Evolutionary conservation across 192 early-diverging fungal genomes (phyloP).

Genomic region (Backusella macrospora): DNA sequence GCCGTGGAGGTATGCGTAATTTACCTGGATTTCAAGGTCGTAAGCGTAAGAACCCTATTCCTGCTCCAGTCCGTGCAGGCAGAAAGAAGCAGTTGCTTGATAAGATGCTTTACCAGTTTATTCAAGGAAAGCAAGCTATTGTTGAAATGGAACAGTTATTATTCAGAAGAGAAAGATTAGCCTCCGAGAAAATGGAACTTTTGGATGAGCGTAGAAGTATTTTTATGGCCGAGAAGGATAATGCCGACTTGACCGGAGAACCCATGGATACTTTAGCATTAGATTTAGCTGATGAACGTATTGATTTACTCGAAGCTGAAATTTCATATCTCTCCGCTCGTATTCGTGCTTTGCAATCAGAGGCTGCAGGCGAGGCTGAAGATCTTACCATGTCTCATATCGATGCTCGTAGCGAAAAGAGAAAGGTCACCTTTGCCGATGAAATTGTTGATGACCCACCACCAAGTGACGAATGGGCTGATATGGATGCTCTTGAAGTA

Average conservation of each 20-base stretch:
- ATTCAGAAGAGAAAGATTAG: slow-evolving; percentile 50
- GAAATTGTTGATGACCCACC: slow-evolving; percentile 33
- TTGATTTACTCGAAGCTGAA: slow-evolving; percentile 60
- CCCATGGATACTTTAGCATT: slow-evolving; percentile 35
- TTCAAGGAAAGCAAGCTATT: slow-evolving; percentile 55
- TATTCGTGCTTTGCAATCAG: slow-evolving; percentile 56
- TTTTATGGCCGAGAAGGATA: slow-evolving; percentile 49
- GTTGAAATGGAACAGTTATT: slow-evolving; percentile 54
- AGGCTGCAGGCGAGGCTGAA: slow-evolving; percentile 42
- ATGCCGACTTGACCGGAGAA: slow-evolving; percentile 26
- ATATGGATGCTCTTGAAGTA: slow-evolving; percentile 43
- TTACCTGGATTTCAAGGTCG: slow-evolving; percentile 16
- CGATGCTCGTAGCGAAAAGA: slow-evolving; percentile 21
- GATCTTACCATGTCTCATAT: neutral
- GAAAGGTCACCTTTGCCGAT: slow-evolving; percentile 43
- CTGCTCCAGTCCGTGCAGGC: slow-evolving; percentile 39
- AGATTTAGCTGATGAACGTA: slow-evolving; percentile 60
- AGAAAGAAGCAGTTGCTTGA: slow-evolving; percentile 61
- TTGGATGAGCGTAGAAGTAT: slow-evolving; percentile 55
- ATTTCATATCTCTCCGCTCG: slow-evolving; percentile 59
- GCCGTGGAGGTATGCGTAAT: slow-evolving; percentile 24
- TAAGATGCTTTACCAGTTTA: slow-evolving; percentile 57
- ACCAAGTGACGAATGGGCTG: slow-evolving; percentile 37
- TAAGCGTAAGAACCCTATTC: slow-evolving; percentile 31
- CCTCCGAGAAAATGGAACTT: slow-evolving; percentile 54